phyloP scores from a whole-genome alignment of 2,329 filamentous ascomycete species.

The Ophiostoma tasmaniense region DNA sequence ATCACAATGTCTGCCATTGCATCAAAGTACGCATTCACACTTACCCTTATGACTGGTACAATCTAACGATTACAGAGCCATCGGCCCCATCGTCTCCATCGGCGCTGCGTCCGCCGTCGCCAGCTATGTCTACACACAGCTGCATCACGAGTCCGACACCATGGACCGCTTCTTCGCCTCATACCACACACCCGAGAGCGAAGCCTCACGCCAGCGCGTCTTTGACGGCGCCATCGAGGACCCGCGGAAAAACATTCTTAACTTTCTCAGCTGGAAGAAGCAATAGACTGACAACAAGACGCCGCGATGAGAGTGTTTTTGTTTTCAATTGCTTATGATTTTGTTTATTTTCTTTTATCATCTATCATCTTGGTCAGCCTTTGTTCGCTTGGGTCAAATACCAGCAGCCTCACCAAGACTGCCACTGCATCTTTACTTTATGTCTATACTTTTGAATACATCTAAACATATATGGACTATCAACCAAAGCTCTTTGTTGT shows the following conservation, averaged over 20 bases:
- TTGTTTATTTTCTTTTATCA: not conserved
- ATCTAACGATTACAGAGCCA: constrained; percentile 16
- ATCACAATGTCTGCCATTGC: constrained; percentile 13
- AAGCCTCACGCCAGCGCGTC: constrained; percentile 27
- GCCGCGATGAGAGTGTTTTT: not conserved
- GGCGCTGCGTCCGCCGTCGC: constrained; percentile 24
- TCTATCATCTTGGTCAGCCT: not conserved
- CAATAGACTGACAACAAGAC: not conserved
- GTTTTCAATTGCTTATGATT: not conserved
- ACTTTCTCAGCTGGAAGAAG: constrained; percentile 27
- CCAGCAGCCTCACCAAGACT: constrained; percentile 3
- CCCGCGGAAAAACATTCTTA: constrained; percentile 30
- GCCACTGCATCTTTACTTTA: not conserved
- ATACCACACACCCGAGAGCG: constrained; percentile 32
- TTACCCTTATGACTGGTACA: too few species aligned
- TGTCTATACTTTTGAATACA: not conserved
- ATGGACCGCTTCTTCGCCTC: constrained; percentile 32
- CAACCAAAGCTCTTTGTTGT: not conserved
- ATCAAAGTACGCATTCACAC: constrained; percentile 11
- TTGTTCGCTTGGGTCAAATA: not conserved
- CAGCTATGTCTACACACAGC: constrained; percentile 29
- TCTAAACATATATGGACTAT: too few species aligned
- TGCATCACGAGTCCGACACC: constrained; percentile 27
- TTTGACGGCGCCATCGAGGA: constrained; percentile 29
- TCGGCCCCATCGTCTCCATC: constrained; percentile 17